Percentiles rank a stretch among this genome's conserved stretches.
These are phyloP conservation scores for Babesia divergens DNA, from an alignment of 169 alveolate genomes.

Conservation along the genomic window DNA sequence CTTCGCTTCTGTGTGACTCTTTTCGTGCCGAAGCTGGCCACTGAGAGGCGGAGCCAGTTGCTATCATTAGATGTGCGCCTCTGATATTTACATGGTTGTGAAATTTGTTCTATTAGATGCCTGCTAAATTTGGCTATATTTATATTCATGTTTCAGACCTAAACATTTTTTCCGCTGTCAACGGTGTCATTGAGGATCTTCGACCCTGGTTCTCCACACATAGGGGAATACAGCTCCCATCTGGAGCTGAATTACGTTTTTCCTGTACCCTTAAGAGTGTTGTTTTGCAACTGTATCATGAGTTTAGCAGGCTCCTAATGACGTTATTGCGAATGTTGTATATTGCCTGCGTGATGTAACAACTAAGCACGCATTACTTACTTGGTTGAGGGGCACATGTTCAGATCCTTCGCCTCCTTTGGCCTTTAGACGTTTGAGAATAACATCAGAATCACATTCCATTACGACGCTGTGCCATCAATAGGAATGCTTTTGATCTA, in stretches of 20 bases:
- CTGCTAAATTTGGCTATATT: slow-evolving; percentile 6
- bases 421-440: slow-evolving; percentile 41
- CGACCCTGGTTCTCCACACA: too few relatives aligned
- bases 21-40: slow-evolving; percentile 53
- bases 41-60: not conserved
- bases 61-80: not conserved
- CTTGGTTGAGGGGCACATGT: slow-evolving; percentile 60
- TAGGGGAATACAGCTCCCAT: too few relatives aligned
- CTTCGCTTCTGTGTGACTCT: slow-evolving; percentile 63
- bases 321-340: slow-evolving; percentile 64
- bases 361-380: not conserved
- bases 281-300: too few relatives aligned
- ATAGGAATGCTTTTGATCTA: not conserved
- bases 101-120: not conserved
- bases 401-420: slow-evolving; percentile 49
- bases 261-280: too few relatives aligned
- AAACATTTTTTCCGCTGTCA: too few relatives aligned
- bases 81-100: not conserved
- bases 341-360: slow-evolving; percentile 36
- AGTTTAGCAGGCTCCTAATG: slow-evolving; percentile 53
- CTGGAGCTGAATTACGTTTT: too few relatives aligned
- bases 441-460: slow-evolving; percentile 52
- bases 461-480: slow-evolving; percentile 34
- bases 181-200: too few relatives aligned
- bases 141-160: not conserved